Percentiles rank a stretch among this genome's conserved stretches.
Conservation (phyloP, 306 rosid genomes). For the Pachyrhizus erosus region DNA sequence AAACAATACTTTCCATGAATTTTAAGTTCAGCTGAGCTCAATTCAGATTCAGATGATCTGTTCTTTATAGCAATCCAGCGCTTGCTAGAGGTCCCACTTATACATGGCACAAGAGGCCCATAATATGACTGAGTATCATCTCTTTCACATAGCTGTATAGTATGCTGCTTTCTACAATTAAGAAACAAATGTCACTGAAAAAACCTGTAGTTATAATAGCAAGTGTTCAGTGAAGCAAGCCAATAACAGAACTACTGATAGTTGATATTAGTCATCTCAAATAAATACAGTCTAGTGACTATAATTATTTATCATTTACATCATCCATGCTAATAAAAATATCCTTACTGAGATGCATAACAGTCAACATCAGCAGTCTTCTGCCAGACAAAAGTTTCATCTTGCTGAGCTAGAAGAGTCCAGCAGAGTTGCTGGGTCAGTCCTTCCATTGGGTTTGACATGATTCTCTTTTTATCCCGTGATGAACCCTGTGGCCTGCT, state of each 20-base stretch:
- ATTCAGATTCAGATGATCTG: conserved; percentile 68
- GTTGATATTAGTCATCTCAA: conserved; percentile 18
- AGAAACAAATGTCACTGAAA: conserved; percentile 38
- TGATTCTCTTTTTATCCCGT: conserved; percentile 56
- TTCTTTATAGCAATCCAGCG: conserved; percentile 91
- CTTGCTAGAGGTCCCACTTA: conserved; percentile 80
- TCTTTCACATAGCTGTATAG: conserved; percentile 75
- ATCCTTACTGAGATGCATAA: conserved; percentile 80
- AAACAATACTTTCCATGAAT: conserved; percentile 87
- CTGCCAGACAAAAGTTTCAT: conserved; percentile 95
- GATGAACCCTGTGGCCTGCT: conserved; percentile 72
- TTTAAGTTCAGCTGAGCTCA: conserved; percentile 76
- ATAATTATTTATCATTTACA: conserved; percentile 14
- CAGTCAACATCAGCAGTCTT: conserved; percentile 77
- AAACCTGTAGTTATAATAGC: conserved; percentile 25
- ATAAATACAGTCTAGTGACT: conserved; percentile 30
- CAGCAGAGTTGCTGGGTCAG: conserved; percentile 80
- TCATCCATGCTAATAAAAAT: conserved; percentile 24
- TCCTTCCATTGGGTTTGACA: conserved; percentile 71
- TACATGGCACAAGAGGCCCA: conserved; percentile 79
- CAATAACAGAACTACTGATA: conserved; percentile 40
- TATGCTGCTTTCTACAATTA: conserved; percentile 65
- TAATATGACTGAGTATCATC: conserved; percentile 71
- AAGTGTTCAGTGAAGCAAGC: conserved; percentile 43
- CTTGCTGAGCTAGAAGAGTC: conserved; percentile 92